phyloP scores from a whole-genome alignment of 2,329 filamentous ascomycete species.

The Botrytis byssoidea region DNA sequence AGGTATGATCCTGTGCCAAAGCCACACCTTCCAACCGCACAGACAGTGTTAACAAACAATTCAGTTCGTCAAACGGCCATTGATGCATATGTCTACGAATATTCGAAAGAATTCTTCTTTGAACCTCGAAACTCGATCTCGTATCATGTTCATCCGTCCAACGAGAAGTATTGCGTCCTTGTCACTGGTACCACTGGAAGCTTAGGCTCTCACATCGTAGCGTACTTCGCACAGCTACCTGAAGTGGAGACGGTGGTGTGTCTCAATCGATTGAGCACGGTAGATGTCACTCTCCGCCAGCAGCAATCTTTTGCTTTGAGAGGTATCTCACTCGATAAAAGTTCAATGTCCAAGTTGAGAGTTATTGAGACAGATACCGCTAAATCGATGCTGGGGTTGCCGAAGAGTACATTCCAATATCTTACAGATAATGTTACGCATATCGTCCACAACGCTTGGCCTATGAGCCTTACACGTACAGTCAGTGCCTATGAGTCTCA shows the following conservation, averaged over 20 bases:
- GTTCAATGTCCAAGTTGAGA: constrained; percentile 40
- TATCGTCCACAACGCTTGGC: too few relatives aligned
- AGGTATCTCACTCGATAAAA: constrained; percentile 31
- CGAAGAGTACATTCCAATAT: too few relatives aligned
- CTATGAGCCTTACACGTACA: too few relatives aligned
- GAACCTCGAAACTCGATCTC: constrained; percentile 41
- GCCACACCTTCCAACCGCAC: neutral
- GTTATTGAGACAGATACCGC: constrained; percentile 44
- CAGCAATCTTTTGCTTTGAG: constrained; percentile 36
- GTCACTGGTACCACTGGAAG: constrained; percentile 35
- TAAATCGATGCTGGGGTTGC: too few relatives aligned
- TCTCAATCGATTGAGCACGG: neutral
- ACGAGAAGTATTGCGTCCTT: too few relatives aligned
- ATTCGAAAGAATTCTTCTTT: neutral
- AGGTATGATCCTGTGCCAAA: neutral
- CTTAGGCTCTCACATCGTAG: constrained; percentile 41
- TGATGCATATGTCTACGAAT: constrained; percentile 2
- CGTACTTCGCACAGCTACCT: neutral
- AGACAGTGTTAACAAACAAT: constrained; percentile 2
- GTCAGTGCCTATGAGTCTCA: too few relatives aligned
- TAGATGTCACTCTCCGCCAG: constrained; percentile 39
- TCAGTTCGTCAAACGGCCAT: constrained; percentile 7
- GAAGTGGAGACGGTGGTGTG: neutral
- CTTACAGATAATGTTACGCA: too few relatives aligned
- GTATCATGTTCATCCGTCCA: too few relatives aligned